Conservation (phyloP, 108 stramenopile species). For the Schizochytrium sp. region DNA sequence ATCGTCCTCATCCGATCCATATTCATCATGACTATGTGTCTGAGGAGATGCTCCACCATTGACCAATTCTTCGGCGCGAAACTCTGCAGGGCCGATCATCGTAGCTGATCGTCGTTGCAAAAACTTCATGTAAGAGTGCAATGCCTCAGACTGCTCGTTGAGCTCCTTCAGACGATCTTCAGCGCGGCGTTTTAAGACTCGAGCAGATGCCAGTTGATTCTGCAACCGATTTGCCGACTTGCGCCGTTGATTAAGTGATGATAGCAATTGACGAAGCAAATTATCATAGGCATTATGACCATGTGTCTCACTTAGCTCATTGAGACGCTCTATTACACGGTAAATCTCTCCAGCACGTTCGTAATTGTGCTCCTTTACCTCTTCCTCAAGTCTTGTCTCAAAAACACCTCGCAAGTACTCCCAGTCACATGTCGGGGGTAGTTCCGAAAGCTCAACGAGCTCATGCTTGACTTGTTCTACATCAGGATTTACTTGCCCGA, state of each 20-base stretch:
- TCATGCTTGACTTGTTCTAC: background rate
- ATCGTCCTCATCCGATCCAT: background rate
- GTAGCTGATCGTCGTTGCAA: background rate
- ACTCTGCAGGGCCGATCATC: background rate
- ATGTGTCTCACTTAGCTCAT: background rate
- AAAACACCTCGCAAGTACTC: background rate
- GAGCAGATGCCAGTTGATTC: background rate
- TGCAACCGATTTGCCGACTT: background rate
- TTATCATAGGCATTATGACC: background rate
- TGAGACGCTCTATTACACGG: background rate
- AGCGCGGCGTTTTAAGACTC: background rate
- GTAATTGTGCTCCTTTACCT: background rate
- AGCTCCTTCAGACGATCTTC: background rate
- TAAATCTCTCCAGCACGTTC: background rate
- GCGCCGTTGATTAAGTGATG: background rate
- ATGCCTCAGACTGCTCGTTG: background rate
- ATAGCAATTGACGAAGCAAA: background rate
- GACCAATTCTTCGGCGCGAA: background rate
- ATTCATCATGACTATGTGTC: no score
- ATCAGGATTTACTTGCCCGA: background rate
- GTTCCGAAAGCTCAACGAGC: slow-evolving; percentile 23
- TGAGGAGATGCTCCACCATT: background rate
- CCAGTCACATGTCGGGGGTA: background rate
- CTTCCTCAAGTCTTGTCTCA: background rate
- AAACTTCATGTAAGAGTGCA: background rate